Evolutionary conservation across 306 rosid genomes (phyloP).

Genomic region (Leucaena leucocephala): DNA sequence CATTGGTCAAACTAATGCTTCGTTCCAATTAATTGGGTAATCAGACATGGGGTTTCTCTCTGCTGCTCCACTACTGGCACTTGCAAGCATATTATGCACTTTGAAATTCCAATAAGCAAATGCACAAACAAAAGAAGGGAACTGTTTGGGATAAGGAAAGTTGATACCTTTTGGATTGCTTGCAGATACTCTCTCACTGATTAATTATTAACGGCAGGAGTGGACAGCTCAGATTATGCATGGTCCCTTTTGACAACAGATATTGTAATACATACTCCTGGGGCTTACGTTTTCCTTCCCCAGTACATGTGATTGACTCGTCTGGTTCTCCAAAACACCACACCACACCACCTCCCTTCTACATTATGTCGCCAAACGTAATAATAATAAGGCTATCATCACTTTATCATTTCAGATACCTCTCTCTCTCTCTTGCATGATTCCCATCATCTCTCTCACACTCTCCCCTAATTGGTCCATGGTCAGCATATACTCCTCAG

Average conservation of each 20-base stretch:
- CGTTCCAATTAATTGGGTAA: no score
- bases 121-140: not conserved
- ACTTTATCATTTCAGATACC: not conserved
- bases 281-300: not conserved
- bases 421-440: not conserved
- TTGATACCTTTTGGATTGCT: not conserved
- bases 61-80: not conserved
- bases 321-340: conserved; percentile 4
- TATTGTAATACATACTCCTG: not conserved
- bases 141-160: not conserved
- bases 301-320: conserved; percentile 5
- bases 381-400: conserved; percentile 9
- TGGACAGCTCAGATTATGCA: not conserved
- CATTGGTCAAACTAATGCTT: not conserved
- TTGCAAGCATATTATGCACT: not conserved
- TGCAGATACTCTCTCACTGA: not conserved
- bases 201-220: not conserved
- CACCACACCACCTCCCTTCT: not conserved
- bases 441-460: no score
- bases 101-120: not conserved
- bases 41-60: not conserved
- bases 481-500: no score
- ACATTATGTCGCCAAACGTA: not conserved
- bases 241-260: not conserved
- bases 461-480: no score